Evolutionary conservation across 1,139 yeast genomes (phyloP).

Genomic region (Yamadazyma diddensiae): DNA sequence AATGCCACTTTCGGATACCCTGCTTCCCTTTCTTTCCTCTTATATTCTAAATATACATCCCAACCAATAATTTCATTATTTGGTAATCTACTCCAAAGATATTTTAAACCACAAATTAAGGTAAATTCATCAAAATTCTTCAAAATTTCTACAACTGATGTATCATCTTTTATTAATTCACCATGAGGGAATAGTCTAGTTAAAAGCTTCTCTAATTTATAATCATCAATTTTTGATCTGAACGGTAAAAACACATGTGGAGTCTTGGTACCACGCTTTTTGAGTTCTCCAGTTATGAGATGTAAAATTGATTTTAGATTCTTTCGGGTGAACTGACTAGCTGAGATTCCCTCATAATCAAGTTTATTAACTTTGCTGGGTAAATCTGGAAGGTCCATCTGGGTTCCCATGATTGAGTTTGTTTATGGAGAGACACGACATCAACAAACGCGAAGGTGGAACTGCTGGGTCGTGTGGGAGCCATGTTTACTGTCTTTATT

Average conservation of each 20-base stretch:
- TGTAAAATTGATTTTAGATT: slow-evolving; percentile 65
- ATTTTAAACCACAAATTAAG: slow-evolving; percentile 69
- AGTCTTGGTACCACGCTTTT: slow-evolving; percentile 52
- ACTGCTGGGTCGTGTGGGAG: no score
- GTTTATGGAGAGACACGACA: no score
- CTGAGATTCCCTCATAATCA: slow-evolving; percentile 16
- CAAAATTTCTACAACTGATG: slow-evolving; percentile 34
- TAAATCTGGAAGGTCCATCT: slow-evolving; percentile 27
- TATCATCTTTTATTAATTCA: slow-evolving; percentile 29
- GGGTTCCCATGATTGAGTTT: no score
- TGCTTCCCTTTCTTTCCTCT: slow-evolving; percentile 59
- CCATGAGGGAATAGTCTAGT: slow-evolving; percentile 54
- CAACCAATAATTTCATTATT: slow-evolving; percentile 81
- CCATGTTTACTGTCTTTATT: no score
- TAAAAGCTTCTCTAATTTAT: slow-evolving; percentile 51
- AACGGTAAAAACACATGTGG: slow-evolving; percentile 70
- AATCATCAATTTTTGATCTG: slow-evolving; percentile 61
- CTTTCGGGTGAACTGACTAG: slow-evolving; percentile 55
- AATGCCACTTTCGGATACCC: slow-evolving; percentile 72
- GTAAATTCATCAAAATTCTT: slow-evolving; percentile 60
- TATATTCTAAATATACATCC: slow-evolving; percentile 75
- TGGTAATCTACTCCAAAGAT: slow-evolving; percentile 83
- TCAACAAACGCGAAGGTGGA: no score
- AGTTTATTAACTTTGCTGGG: slow-evolving; percentile 13
- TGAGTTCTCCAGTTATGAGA: slow-evolving; percentile 61